These are phyloP conservation scores for Neoboletus brunneissimus DNA, from an alignment of 768 basidiomycete species.

Conservation along the genomic window DNA sequence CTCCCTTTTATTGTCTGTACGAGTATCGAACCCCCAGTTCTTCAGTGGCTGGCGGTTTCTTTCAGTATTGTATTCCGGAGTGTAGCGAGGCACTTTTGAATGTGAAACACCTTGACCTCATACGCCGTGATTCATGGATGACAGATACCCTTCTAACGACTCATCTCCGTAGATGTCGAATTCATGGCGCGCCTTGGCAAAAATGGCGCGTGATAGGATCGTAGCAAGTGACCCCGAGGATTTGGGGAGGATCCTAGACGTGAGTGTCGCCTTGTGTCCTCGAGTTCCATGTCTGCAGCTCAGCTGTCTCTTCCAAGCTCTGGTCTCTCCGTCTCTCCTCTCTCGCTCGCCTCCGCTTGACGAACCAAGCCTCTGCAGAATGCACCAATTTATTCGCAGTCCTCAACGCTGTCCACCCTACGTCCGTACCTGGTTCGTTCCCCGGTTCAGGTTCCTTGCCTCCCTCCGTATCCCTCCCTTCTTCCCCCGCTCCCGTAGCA, in stretches of 20 bases:
- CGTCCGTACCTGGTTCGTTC: conserved; percentile 52
- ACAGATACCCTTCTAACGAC: conserved; percentile 11
- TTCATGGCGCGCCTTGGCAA: conserved; percentile 82
- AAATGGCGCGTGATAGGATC: conserved; percentile 78
- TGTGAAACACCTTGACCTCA: background rate
- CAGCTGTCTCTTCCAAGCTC: conserved; percentile 43
- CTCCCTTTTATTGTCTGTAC: conserved; percentile 24
- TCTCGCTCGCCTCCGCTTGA: conserved; percentile 76
- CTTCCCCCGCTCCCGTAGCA: conserved; percentile 26
- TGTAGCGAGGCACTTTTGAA: conserved; percentile 24
- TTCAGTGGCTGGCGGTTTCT: conserved; percentile 10
- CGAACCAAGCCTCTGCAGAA: conserved; percentile 85
- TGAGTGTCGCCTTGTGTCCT: conserved; percentile 36
- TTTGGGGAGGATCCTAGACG: conserved; percentile 59
- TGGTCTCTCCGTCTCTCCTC: conserved; percentile 83
- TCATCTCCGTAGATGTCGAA: conserved; percentile 67
- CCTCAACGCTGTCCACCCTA: conserved; percentile 56
- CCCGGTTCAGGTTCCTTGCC: conserved; percentile 33
- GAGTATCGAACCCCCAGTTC: conserved; percentile 10
- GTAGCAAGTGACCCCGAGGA: conserved; percentile 70
- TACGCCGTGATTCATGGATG: background rate
- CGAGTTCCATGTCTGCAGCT: background rate
- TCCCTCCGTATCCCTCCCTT: conserved; percentile 28
- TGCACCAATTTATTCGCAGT: conserved; percentile 76
- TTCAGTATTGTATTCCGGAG: conserved; percentile 22